Evolutionary conservation across 768 basidiomycete genomes (phyloP).

Genomic region (Lactifluus subvellereus): DNA sequence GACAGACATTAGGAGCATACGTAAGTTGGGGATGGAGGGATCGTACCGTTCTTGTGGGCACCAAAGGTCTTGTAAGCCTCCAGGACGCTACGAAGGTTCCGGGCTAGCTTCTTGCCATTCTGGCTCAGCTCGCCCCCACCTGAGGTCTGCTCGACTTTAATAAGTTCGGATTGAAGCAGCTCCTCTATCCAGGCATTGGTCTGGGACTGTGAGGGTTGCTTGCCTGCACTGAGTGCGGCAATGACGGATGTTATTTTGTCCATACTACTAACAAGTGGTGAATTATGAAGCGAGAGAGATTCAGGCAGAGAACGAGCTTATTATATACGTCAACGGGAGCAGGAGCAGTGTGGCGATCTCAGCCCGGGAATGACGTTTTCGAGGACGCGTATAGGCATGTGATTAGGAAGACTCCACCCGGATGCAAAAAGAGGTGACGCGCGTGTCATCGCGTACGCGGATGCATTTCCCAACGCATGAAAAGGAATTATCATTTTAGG

Average conservation of each 20-base stretch:
- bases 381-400: constrained; percentile 1
- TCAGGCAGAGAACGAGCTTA: neutral
- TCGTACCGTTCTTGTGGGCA: constrained; percentile 50
- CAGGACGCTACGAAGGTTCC: constrained; percentile 47
- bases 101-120: constrained; percentile 48
- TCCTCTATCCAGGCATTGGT: constrained; percentile 48
- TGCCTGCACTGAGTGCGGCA: constrained; percentile 66
- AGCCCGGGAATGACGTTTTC: constrained; percentile 3
- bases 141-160: constrained; percentile 39
- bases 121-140: constrained; percentile 43
- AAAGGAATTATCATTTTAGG: constrained; percentile 1
- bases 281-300: neutral
- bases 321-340: constrained; percentile 1
- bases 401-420: constrained; percentile 1
- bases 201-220: constrained; percentile 61
- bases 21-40: neutral
- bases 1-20: constrained; percentile 1
- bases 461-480: neutral
- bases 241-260: constrained; percentile 56
- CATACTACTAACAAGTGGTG: constrained; percentile 35
- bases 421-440: neutral
- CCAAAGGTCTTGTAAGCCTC: constrained; percentile 51
- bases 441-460: constrained; percentile 2
- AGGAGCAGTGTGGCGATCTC: neutral
- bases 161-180: constrained; percentile 44